Conservation (phyloP, 345 rosid genomes). For the Sapria himalayana region DNA sequence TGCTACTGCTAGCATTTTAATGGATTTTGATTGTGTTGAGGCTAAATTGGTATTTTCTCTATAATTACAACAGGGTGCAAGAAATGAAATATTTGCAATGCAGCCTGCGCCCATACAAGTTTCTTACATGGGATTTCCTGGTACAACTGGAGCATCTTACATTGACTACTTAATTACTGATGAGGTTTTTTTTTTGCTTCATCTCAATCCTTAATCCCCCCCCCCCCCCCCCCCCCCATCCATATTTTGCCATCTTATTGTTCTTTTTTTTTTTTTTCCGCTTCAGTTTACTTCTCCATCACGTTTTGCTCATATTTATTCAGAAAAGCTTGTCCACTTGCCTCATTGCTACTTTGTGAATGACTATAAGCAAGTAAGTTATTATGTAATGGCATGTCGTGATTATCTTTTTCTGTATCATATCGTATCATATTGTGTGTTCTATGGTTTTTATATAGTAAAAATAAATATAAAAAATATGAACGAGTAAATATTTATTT, state of each 20-base stretch:
- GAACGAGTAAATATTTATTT: too few species aligned
- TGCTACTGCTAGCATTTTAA: too few species aligned
- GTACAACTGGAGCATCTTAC: slow-evolving; percentile 90
- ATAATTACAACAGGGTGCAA: slow-evolving; percentile 96
- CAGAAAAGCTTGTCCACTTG: slow-evolving; percentile 90
- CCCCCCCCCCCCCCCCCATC: too few species aligned
- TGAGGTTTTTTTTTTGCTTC: slow-evolving; percentile 30
- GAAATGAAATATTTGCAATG: slow-evolving; percentile 96
- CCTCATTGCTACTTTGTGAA: slow-evolving; percentile 98
- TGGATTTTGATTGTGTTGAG: too few species aligned
- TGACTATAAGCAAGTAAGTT: slow-evolving; percentile 82
- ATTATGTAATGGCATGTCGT: too few species aligned
- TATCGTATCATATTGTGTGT: background rate
- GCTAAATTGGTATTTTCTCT: too few species aligned
- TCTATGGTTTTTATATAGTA: background rate
- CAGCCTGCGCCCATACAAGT: slow-evolving; percentile 95
- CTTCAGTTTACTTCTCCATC: slow-evolving; percentile 84
- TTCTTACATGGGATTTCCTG: slow-evolving; percentile 99
- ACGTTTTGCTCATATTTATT: slow-evolving; percentile 52
- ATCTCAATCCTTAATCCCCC: background rate
- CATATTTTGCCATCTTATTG: background rate
- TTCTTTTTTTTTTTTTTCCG: slow-evolving; percentile 3
- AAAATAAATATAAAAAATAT: too few species aligned
- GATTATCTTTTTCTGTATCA: background rate
- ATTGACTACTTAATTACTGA: slow-evolving; percentile 93